Evolutionary conservation across 1,139 yeast species (phyloP), one percentile per base, ranked within the genome.

Genomic region (Debaryomyces robertsiae): DNA sequence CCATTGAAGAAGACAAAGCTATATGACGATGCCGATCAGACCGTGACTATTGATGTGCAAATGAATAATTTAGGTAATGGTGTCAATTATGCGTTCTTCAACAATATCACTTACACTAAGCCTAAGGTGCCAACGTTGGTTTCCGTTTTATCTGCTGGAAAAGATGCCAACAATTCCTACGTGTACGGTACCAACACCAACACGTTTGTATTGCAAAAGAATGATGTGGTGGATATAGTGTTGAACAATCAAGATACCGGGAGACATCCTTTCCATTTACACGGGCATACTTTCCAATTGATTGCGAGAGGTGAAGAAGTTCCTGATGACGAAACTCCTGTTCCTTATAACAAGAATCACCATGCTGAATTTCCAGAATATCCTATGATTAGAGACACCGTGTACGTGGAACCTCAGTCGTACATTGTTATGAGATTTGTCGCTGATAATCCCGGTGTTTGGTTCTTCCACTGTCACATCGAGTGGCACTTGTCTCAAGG

Each of bases 401-500:
- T 78, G 19, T 68, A 75, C 44, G 80, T 84, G 22, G 76, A 79
- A 45, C 79, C 86, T 28, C 81, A 82, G 50, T 86, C 90, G 0
- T 77, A 81, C 53, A 57, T 81, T 36, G 89, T 83, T 3, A 49
- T 84, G 36, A 69, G 94, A 56, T 84, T 84, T 60, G 75, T 68
- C 51, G 89, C 95, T 39, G 81, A 84, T 55, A 87, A 88, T 61
- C 96, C 96, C 19, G 96, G 96, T 55, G 89, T 87, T 30, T 88
- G 95, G 95, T 73, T 84, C 56, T 89, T 89, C 87, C 96, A 89
- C 62, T 90, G 96, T 67, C 96, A 89, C 56, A 83, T 89, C 50
- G 96, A 89, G 56, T 89, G 96, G 96, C 96, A 89, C 69, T 76
- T 89, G 70, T 82, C 80, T 54, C 96, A 88, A 65, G 96, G 96